Base-by-base conservation (phyloP, 495 filamentous ascomycete species). In the Penicillium chermesinum region DNA sequence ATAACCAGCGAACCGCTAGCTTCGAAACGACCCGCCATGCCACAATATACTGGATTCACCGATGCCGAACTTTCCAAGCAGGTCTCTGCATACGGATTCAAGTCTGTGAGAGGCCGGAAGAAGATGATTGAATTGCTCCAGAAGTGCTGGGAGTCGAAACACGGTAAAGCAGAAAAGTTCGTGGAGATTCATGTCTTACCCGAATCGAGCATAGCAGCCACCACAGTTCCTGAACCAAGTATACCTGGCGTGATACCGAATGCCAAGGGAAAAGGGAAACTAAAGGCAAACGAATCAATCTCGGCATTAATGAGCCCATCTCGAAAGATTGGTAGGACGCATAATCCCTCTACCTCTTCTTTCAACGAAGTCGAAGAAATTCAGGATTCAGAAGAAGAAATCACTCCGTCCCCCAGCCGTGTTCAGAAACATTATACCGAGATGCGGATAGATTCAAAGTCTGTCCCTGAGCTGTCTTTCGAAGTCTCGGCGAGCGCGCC, bases 71-170 rank as follows among this genome's bases (percentile, higher is more conserved):
- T 94, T 34, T 69, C 78, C 5, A 79, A 75, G 41, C 78, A 84
- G 52, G 62, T 91, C 32, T 56, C 75, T 3, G 70, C 72, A 0
- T 89, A 82, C 56, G 85, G 84, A 0, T 89, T 93, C 67, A 94
- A 93, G 59, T 69, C 83, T 1, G 69, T 91, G 0, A 88, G 81
- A 57, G 80, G 72, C 43, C 77, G 88, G 14, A 70, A 78, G 44
- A 77, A 79, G 9, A 89, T 88, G 86, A 84, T 93, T 25, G 68
- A 79, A 10, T 59, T 89, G 10, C 67, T 93, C 4, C 69, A 87
- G 43, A 79, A 80, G 56, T 93, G 88, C 58, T 94, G 88, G 87
- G 63, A 77, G 46, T 73, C 72, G 25, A 71, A 74, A 42, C 55
- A 70, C 42, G 60, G 60, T 7, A 56, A 38, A 41, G 35, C 18